Percentiles rank a stretch among this genome's conserved stretches.
Evolutionary conservation across 768 basidiomycete species (phyloP).

Genomic region (Podaxis rugospora): DNA sequence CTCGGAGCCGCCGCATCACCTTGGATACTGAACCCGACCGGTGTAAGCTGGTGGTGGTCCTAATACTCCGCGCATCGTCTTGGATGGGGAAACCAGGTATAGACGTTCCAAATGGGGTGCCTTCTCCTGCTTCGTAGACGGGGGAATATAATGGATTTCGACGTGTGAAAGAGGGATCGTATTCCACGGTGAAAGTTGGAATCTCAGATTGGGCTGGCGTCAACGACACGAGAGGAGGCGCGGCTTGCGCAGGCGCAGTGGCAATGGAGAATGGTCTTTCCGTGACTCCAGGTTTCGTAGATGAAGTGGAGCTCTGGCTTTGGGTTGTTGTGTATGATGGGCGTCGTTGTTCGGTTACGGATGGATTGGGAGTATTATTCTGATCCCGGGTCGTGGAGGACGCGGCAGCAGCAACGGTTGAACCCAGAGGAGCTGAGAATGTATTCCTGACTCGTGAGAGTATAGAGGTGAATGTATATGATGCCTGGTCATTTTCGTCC

Average conservation of each 20-base stretch:
- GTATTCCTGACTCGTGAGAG: constrained; percentile 81
- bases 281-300: constrained; percentile 39
- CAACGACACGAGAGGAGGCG: constrained; percentile 80
- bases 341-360: constrained; percentile 49
- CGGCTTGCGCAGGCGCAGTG: constrained; percentile 50
- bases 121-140: constrained; percentile 50
- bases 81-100: constrained; percentile 93
- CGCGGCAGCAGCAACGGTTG: constrained; percentile 37
- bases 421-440: constrained; percentile 61
- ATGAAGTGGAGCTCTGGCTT: constrained; percentile 41
- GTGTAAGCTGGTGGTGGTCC: constrained; percentile 67
- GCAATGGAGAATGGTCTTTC: constrained; percentile 60
- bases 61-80: constrained; percentile 86
- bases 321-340: constrained; percentile 46
- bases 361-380: constrained; percentile 26
- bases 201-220: constrained; percentile 82
- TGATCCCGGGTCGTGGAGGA: constrained; percentile 25
- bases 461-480: constrained; percentile 76
- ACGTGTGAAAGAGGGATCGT: constrained; percentile 56
- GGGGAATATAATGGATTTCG: constrained; percentile 46
- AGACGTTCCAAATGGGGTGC: constrained; percentile 58
- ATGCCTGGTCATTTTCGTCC: constrained; percentile 85
- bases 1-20: constrained; percentile 84
- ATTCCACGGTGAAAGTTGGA: constrained; percentile 63
- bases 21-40: constrained; percentile 84